phyloP scores from a whole-genome alignment of 2,329 filamentous ascomycete genomes.

The Trichoderma breve region DNA sequence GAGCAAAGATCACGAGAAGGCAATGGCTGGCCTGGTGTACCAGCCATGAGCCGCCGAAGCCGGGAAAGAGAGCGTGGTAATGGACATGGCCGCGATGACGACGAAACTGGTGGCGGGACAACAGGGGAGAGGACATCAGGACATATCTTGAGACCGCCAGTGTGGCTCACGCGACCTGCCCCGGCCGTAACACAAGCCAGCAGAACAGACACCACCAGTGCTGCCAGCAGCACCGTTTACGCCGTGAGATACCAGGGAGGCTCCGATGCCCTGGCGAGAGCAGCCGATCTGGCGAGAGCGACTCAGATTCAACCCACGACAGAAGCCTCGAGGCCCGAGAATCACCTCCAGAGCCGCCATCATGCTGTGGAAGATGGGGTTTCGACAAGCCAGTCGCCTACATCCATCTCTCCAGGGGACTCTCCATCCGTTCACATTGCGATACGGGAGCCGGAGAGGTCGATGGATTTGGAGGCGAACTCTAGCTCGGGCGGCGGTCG shows the following conservation, averaged over 20 bases:
- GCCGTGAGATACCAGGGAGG: constrained; percentile 60
- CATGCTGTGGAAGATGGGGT: constrained; percentile 29
- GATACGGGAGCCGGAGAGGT: constrained; percentile 18
- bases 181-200: constrained; percentile 57
- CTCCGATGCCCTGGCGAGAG: constrained; percentile 50
- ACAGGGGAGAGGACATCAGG: constrained; percentile 31
- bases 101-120: constrained; percentile 28
- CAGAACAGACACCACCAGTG: constrained; percentile 61
- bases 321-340: constrained; percentile 38
- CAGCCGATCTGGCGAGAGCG: constrained; percentile 38
- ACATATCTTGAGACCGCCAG: constrained; percentile 46
- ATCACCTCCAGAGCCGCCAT: constrained; percentile 28
- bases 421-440: constrained; percentile 26
- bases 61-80: constrained; percentile 23
- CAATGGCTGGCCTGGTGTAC: constrained; percentile 32
- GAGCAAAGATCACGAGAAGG: constrained; percentile 23
- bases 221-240: constrained; percentile 64
- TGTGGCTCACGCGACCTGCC: constrained; percentile 56
- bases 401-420: constrained; percentile 20
- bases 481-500: constrained; percentile 27
- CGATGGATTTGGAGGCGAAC: constrained; percentile 32
- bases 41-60: constrained; percentile 29
- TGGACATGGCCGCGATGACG: constrained; percentile 16
- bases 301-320: constrained; percentile 30
- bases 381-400: constrained; percentile 24